Percentiles rank a stretch among this genome's conserved stretches.
Conservation (phyloP, 192 early-diverging fungal genomes). For the Cladochytrium replicatum region DNA sequence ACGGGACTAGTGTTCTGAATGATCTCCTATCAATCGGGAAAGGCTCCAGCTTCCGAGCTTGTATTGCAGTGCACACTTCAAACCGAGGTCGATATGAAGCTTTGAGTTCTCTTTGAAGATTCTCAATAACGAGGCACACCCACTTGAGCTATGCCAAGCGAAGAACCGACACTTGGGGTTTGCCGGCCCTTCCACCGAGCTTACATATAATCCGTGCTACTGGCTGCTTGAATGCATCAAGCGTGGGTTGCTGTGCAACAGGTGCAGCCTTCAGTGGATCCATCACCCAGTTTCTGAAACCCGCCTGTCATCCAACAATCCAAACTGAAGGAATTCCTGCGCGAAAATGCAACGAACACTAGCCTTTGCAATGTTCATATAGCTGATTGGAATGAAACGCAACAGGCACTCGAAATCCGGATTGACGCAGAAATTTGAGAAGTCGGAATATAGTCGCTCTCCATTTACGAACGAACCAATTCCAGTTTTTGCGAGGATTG, state of each 20-base stretch:
- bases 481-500: constrained; percentile 14
- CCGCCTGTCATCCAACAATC: not conserved
- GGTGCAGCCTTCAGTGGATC: too few relatives aligned
- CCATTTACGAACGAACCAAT: too few relatives aligned
- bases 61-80: not conserved
- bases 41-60: not conserved
- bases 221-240: too few relatives aligned
- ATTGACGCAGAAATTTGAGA: constrained; percentile 13
- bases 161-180: constrained; percentile 9
- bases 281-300: not conserved
- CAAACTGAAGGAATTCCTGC: not conserved
- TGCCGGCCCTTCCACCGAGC: not conserved
- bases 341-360: not conserved
- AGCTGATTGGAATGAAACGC: constrained; percentile 9
- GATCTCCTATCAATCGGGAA: constrained; percentile 7
- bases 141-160: constrained; percentile 12
- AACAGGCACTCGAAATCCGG: constrained; percentile 7
- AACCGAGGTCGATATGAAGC: constrained; percentile 1
- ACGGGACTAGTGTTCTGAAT: constrained; percentile 6
- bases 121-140: not conserved
- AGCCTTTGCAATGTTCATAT: not conserved
- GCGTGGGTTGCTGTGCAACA: too few relatives aligned
- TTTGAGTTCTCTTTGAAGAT: constrained; percentile 11
- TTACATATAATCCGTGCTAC: too few relatives aligned
- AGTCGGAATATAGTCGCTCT: not conserved